Evolutionary conservation across 1,139 yeast species (phyloP).

Genomic region (Chernovozyma sophiae-reginae): DNA sequence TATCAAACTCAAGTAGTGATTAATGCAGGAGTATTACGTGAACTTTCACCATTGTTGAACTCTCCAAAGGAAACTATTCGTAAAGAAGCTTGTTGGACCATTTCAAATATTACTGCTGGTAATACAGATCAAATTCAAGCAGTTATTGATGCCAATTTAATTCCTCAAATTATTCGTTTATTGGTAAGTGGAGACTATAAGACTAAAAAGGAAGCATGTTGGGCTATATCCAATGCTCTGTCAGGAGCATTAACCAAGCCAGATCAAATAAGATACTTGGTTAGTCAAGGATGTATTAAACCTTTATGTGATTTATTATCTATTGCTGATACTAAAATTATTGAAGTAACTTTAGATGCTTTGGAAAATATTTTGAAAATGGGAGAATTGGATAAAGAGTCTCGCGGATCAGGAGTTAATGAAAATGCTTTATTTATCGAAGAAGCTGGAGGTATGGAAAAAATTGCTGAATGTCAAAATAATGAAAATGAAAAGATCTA

Average conservation of each 20-base stretch:
- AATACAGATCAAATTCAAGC: slow-evolving; percentile 94
- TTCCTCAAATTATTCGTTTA: slow-evolving; percentile 87
- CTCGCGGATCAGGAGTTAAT: slow-evolving; percentile 63
- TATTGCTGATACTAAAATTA: slow-evolving; percentile 85
- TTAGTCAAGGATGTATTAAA: slow-evolving; percentile 92
- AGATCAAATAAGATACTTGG: slow-evolving; percentile 89
- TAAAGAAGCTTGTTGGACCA: slow-evolving; percentile 98
- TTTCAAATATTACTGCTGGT: slow-evolving; percentile 97
- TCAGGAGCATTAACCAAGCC: slow-evolving; percentile 93
- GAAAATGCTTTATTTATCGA: slow-evolving; percentile 89
- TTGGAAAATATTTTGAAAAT: slow-evolving; percentile 88
- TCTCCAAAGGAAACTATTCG: slow-evolving; percentile 89
- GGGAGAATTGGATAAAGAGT: slow-evolving; percentile 90
- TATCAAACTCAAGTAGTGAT: slow-evolving; percentile 92
- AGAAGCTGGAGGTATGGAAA: slow-evolving; percentile 98
- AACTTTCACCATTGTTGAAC: slow-evolving; percentile 72
- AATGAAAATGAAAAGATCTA: slow-evolving; percentile 90
- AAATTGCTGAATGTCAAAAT: slow-evolving; percentile 88
- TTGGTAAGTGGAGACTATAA: slow-evolving; percentile 84
- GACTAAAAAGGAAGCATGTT: slow-evolving; percentile 97
- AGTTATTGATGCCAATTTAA: slow-evolving; percentile 88
- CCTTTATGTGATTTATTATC: slow-evolving; percentile 91
- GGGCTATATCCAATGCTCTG: slow-evolving; percentile 98
- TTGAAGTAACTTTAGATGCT: slow-evolving; percentile 94
- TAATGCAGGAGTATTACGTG: slow-evolving; percentile 87